A percentile compares a stretch with the other conserved stretches of the same genome.
Evolutionary conservation across 2,329 filamentous ascomycete species (phyloP).

Genomic region (Cladorrhinum sp.): DNA sequence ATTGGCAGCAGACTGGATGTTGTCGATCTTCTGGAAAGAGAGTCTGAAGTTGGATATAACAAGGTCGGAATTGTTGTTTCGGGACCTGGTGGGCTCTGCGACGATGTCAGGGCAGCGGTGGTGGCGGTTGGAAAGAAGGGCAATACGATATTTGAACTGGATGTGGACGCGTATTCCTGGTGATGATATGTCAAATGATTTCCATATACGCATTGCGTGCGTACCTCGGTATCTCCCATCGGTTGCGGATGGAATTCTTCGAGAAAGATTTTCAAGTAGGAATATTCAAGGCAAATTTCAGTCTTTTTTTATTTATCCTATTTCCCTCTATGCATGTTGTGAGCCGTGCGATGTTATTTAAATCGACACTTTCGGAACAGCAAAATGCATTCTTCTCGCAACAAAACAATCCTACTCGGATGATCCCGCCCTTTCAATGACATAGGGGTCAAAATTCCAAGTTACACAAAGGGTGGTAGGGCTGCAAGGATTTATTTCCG

Average conservation of each 20-base stretch:
- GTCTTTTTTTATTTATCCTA: too few species aligned
- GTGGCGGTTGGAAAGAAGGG: conserved; percentile 7
- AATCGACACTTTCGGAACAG: too few species aligned
- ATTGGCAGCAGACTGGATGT: conserved; percentile 37
- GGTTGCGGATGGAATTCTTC: too few species aligned
- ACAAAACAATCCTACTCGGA: too few species aligned
- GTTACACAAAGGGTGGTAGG: background rate
- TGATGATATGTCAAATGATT: conserved; percentile 10
- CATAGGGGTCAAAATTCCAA: background rate
- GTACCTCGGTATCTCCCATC: too few species aligned
- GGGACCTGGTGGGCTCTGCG: conserved; percentile 39
- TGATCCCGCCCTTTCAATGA: too few species aligned
- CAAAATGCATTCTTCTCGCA: too few species aligned
- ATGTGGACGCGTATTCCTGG: conserved; percentile 24
- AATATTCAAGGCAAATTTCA: too few species aligned
- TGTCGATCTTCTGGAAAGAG: conserved; percentile 30
- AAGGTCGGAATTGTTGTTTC: conserved; percentile 39
- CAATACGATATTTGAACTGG: conserved; percentile 15
- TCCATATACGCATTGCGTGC: too few species aligned
- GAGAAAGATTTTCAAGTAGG: too few species aligned
- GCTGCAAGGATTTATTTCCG: background rate
- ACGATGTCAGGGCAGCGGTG: conserved; percentile 38
- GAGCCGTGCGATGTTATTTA: too few species aligned
- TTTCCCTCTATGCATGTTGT: too few species aligned
- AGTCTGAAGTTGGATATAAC: conserved; percentile 29